These are phyloP conservation scores for Ogataea chonburiensis DNA, from an alignment of 805 yeast species.

Conservation along the genomic window DNA sequence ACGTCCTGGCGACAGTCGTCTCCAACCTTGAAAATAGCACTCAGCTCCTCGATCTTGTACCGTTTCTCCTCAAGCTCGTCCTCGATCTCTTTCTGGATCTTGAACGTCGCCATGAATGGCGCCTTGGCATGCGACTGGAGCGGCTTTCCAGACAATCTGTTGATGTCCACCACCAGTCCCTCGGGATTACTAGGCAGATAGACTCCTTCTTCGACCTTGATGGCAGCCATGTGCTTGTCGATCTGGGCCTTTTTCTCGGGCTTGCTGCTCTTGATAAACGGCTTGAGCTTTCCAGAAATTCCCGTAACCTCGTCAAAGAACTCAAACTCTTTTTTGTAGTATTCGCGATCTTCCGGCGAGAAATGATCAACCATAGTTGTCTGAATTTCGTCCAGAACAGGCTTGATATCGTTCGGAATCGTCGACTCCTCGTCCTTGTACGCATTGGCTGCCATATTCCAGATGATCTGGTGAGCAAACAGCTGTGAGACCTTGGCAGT, in stretches of 20 bases:
- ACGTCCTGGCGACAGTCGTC: conserved; percentile 99
- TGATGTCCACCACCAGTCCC: conserved; percentile 89
- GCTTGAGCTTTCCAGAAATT: conserved; percentile 92
- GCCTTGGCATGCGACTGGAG: conserved; percentile 98
- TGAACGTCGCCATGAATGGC: conserved; percentile 95
- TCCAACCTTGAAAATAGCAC: conserved; percentile 98
- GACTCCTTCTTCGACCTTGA: conserved; percentile 74
- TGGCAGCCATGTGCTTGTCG: conserved; percentile 89
- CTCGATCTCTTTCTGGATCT: conserved; percentile 60
- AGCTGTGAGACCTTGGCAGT: conserved; percentile 87
- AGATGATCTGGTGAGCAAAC: conserved; percentile 95
- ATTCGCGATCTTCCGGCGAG: conserved; percentile 56
- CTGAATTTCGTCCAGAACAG: conserved; percentile 73
- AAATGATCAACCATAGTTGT: conserved; percentile 62
- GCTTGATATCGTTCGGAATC: conserved; percentile 79
- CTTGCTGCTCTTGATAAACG: conserved; percentile 88
- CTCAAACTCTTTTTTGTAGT: conserved; percentile 78
- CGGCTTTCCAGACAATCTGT: conserved; percentile 89
- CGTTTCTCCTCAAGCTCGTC: conserved; percentile 39
- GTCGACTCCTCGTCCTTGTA: conserved; percentile 86
- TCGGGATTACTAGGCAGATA: conserved; percentile 96
- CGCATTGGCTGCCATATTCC: conserved; percentile 96
- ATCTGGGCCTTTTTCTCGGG: conserved; percentile 95
- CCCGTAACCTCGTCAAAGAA: conserved; percentile 90
- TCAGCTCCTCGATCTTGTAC: conserved; percentile 46